These are phyloP conservation scores for Clitopilus hobsonii DNA, from an alignment of 768 basidiomycete species.

Conservation along the genomic window DNA sequence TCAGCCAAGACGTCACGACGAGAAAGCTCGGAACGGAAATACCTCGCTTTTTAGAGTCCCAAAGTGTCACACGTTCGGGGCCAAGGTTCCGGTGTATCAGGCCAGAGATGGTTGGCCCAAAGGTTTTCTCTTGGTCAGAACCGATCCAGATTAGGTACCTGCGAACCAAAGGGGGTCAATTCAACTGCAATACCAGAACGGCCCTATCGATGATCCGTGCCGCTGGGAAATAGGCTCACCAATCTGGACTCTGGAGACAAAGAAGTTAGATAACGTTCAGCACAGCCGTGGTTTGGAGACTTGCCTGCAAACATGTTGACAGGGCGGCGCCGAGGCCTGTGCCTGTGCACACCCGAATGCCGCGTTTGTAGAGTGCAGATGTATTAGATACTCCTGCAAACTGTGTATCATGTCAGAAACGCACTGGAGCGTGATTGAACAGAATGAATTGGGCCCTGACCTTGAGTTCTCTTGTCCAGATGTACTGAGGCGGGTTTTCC, in stretches of 20 bases:
- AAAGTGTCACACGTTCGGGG: slow-evolving; percentile 67
- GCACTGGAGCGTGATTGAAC: not conserved
- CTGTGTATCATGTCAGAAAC: slow-evolving; percentile 24
- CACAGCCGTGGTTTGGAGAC: slow-evolving; percentile 11
- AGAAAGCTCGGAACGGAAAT: not conserved
- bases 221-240: slow-evolving; percentile 26
- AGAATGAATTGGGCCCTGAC: slow-evolving; percentile 25
- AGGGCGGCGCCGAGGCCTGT: slow-evolving; percentile 81
- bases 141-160: slow-evolving; percentile 86
- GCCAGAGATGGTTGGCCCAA: slow-evolving; percentile 73
- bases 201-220: slow-evolving; percentile 11
- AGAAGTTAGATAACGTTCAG: slow-evolving; percentile 6
- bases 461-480: slow-evolving; percentile 84
- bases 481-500: slow-evolving; percentile 59
- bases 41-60: slow-evolving; percentile 76
- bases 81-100: slow-evolving; percentile 65
- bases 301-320: slow-evolving; percentile 77
- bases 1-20: not conserved
- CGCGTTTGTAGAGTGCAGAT: slow-evolving; percentile 69
- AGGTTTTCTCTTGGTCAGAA: slow-evolving; percentile 82
- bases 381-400: slow-evolving; percentile 82
- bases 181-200: slow-evolving; percentile 1
- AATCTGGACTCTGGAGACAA: slow-evolving; percentile 37
- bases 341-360: slow-evolving; percentile 82
- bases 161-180: slow-evolving; percentile 7